A percentile compares a stretch with the other conserved stretches of the same genome.
phyloP scores from a whole-genome alignment of 2,329 filamentous ascomycete species.

The Neurospora sp. region DNA sequence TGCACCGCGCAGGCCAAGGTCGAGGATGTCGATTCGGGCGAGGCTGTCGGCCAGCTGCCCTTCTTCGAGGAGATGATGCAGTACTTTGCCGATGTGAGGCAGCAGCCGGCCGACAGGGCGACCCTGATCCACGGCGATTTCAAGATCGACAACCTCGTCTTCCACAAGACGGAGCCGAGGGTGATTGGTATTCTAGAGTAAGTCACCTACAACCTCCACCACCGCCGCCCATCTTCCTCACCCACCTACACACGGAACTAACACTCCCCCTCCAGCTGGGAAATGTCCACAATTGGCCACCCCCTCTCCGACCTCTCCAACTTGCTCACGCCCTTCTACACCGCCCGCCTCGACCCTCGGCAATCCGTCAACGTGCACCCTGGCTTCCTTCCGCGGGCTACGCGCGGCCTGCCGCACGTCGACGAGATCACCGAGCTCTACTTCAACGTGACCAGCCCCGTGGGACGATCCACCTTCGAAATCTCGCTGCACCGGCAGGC shows the following conservation, averaged over 20 bases:
- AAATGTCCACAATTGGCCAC: constrained; percentile 97
- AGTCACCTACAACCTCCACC: constrained; percentile 20
- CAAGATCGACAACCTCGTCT: constrained; percentile 87
- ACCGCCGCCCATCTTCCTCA: not conserved
- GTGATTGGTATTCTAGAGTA: constrained; percentile 89
- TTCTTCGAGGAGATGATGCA: constrained; percentile 69
- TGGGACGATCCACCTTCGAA: constrained; percentile 3
- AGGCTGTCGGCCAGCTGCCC: constrained; percentile 71
- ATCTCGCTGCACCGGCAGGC: constrained; percentile 27
- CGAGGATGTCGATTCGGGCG: constrained; percentile 65
- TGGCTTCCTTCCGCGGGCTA: constrained; percentile 51
- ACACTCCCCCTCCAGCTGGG: constrained; percentile 52
- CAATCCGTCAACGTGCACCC: constrained; percentile 23
- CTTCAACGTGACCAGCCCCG: constrained; percentile 29
- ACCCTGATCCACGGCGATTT: constrained; percentile 90
- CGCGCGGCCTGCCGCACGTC: constrained; percentile 43
- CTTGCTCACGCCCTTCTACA: constrained; percentile 47
- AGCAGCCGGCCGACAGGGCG: constrained; percentile 66
- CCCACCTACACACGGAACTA: not conserved
- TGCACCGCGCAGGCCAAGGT: constrained; percentile 67
- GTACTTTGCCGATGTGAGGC: constrained; percentile 62
- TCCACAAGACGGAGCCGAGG: constrained; percentile 75
- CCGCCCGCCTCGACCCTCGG: constrained; percentile 21
- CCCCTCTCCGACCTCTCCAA: constrained; percentile 87
- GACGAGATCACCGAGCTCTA: constrained; percentile 27